Evolutionary conservation across 306 rosid genomes (phyloP).

Genomic region (Cyclanthera cordifolia): DNA sequence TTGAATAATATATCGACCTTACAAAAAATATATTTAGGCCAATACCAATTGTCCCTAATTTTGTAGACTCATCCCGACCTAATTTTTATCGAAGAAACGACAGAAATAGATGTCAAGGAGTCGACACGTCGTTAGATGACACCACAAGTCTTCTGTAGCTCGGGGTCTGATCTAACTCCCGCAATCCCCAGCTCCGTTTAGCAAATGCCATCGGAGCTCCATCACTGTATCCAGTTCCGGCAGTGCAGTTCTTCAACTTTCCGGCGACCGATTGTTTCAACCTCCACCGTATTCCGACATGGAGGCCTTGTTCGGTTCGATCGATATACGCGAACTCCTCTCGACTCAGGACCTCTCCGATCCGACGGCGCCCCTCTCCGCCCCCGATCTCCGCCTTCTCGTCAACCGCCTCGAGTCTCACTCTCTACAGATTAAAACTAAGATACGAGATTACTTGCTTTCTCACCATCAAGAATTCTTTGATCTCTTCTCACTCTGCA

Average conservation of each 20-base stretch:
- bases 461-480: slow-evolving; percentile 65
- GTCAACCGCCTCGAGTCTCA: slow-evolving; percentile 92
- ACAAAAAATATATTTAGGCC: too few relatives aligned
- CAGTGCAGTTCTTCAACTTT: neutral
- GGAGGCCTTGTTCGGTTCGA: slow-evolving; percentile 65
- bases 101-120: too few relatives aligned
- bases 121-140: too few relatives aligned
- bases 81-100: too few relatives aligned
- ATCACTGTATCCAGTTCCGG: neutral
- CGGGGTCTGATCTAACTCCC: neutral
- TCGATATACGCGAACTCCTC: slow-evolving; percentile 80
- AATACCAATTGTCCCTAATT: too few relatives aligned
- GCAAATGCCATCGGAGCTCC: slow-evolving; percentile 1
- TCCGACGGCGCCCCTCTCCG: slow-evolving; percentile 66
- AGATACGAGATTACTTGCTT: slow-evolving; percentile 57
- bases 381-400: slow-evolving; percentile 94
- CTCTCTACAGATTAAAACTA: slow-evolving; percentile 64
- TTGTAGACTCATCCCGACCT: too few relatives aligned
- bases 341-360: slow-evolving; percentile 73
- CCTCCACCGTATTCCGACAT: slow-evolving; percentile 18
- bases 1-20: too few relatives aligned
- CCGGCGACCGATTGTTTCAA: slow-evolving; percentile 9
- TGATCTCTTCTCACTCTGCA: slow-evolving; percentile 57
- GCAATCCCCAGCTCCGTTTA: neutral
- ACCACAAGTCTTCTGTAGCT: neutral